A percentile compares a stretch with the other conserved stretches of the same genome.
phyloP scores from a whole-genome alignment of 139 green algal genomes.

The Chlamydomonas schloesseri region DNA sequence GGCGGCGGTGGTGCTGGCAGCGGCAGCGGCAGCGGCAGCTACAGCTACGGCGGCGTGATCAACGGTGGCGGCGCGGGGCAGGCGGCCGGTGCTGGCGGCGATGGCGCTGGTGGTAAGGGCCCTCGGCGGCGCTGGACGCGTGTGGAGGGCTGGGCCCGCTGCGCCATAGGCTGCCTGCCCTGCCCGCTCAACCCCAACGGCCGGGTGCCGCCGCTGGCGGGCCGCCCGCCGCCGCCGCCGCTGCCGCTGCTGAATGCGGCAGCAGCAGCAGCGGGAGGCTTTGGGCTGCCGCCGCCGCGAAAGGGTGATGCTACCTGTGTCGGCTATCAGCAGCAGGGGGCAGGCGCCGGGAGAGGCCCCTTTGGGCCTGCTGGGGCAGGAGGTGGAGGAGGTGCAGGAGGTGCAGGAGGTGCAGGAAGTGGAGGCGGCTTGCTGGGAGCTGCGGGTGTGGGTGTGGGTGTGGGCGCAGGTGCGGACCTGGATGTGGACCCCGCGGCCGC shows the following conservation, averaged over 20 bases:
- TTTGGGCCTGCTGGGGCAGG: neutral
- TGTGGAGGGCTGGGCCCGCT: neutral
- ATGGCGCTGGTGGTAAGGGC: too few relatives aligned
- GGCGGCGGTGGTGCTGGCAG: neutral
- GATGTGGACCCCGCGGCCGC: too few relatives aligned
- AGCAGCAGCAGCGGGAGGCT: too few relatives aligned
- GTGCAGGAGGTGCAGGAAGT: too few relatives aligned
- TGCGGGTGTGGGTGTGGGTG: too few relatives aligned
- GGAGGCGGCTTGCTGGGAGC: too few relatives aligned
- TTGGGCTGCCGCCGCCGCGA: too few relatives aligned
- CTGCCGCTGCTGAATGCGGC: neutral
- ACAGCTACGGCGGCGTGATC: neutral
- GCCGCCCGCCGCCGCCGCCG: neutral
- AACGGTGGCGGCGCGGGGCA: neutral
- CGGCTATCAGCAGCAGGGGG: too few relatives aligned
- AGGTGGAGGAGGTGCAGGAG: too few relatives aligned
- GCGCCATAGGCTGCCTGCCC: conserved; percentile 42
- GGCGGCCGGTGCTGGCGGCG: neutral
- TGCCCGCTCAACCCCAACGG: conserved; percentile 39
- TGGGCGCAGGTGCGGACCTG: too few relatives aligned
- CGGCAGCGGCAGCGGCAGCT: neutral
- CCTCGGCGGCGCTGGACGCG: neutral
- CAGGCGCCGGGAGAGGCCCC: too few relatives aligned
- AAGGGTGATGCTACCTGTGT: too few relatives aligned
- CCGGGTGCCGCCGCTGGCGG: neutral